Conservation (phyloP, 192 early-diverging fungal species). For the Diversispora eburnea region DNA sequence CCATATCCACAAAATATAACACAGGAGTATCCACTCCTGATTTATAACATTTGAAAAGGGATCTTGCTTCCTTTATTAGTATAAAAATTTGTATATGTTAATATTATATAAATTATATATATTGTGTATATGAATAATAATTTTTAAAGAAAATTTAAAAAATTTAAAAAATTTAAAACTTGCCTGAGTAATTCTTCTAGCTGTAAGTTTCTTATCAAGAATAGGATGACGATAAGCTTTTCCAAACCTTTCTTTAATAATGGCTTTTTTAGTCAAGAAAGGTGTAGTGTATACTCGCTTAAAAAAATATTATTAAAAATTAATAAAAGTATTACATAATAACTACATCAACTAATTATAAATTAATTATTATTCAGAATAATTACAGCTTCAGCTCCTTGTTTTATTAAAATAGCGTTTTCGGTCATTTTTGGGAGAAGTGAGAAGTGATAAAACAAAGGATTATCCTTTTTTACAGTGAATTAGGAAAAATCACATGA, state of each 20-base stretch:
- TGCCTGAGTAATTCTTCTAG: constrained; percentile 66
- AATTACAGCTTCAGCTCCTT: constrained; percentile 86
- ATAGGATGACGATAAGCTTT: constrained; percentile 90
- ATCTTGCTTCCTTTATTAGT: constrained; percentile 68
- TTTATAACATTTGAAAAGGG: constrained; percentile 66
- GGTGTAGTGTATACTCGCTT: constrained; percentile 75
- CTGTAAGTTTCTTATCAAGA: constrained; percentile 82
- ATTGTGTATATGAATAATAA: too few species aligned
- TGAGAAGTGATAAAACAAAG: too few species aligned
- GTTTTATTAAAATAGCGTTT: constrained; percentile 57
- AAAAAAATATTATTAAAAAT: constrained; percentile 6
- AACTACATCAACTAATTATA: neutral
- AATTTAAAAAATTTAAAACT: neutral
- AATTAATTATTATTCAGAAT: too few species aligned
- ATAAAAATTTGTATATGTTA: neutral
- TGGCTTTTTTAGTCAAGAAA: constrained; percentile 54
- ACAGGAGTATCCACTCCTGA: constrained; percentile 78
- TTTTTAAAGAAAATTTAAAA: too few species aligned
- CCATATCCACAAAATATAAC: constrained; percentile 75
- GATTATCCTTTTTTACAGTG: too few species aligned
- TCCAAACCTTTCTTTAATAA: constrained; percentile 91
- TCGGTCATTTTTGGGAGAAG: constrained; percentile 1
- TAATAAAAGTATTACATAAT: neutral
- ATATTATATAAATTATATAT: neutral
- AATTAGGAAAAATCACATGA: too few species aligned